Conservation (phyloP, 2,329 filamentous ascomycete species). For the Xylaria sp. region DNA sequence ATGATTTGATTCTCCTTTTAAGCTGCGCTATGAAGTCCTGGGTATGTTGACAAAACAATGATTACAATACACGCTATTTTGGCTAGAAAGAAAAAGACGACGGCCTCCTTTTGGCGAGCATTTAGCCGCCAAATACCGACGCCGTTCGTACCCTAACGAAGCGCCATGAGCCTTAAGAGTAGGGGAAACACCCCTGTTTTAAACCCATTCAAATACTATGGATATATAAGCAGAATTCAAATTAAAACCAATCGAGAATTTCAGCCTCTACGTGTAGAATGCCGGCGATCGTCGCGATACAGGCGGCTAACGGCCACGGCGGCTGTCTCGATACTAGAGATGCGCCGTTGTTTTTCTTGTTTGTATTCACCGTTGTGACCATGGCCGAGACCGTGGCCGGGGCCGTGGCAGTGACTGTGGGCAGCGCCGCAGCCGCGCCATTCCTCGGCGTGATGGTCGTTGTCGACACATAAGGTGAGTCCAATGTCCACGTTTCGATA, state of each 20-base stretch:
- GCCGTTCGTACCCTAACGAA: constrained; percentile 3
- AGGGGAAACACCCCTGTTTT: neutral
- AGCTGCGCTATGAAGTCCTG: constrained; percentile 8
- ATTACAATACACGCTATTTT: constrained; percentile 7
- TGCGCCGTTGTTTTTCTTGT: constrained; percentile 38
- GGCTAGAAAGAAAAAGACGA: neutral
- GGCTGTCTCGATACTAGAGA: constrained; percentile 34
- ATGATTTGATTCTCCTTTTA: constrained; percentile 1
- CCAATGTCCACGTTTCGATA: constrained; percentile 58
- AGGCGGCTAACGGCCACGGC: constrained; percentile 40
- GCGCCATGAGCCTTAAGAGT: constrained; percentile 16
- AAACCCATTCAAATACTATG: neutral
- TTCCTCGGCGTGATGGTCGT: constrained; percentile 53
- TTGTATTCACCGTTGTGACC: constrained; percentile 16
- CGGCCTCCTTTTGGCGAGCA: constrained; percentile 9
- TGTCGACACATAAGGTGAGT: constrained; percentile 59
- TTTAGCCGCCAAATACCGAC: constrained; percentile 14
- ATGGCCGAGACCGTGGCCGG: constrained; percentile 34
- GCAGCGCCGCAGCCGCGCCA: constrained; percentile 38
- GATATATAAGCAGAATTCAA: constrained; percentile 1
- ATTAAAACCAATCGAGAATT: constrained; percentile 39
- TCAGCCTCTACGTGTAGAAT: constrained; percentile 42
- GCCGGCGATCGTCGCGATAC: constrained; percentile 57
- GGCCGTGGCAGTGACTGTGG: constrained; percentile 37
- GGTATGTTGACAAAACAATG: constrained; percentile 6